phyloP scores from a whole-genome alignment of 2,329 filamentous ascomycete genomes.

The Acephala macrosclerotiorum region DNA sequence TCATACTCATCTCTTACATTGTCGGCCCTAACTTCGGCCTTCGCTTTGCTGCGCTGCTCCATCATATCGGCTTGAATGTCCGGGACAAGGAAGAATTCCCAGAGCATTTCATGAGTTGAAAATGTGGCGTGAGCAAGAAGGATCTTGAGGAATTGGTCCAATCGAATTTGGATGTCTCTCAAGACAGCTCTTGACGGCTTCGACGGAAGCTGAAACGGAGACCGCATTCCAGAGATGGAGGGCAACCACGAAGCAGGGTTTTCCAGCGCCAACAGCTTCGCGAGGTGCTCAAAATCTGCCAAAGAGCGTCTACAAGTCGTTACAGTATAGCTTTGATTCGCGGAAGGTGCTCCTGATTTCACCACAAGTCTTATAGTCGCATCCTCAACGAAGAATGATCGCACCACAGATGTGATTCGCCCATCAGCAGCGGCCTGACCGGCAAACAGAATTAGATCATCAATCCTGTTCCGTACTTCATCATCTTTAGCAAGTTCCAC shows the following conservation, averaged over 20 bases:
- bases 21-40: conserved; percentile 83
- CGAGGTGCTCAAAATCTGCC: conserved; percentile 89
- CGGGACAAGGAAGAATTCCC: conserved; percentile 98
- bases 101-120: conserved; percentile 94
- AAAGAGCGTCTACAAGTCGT: conserved; percentile 92
- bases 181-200: conserved; percentile 88
- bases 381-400: conserved; percentile 97
- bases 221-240: conserved; percentile 76
- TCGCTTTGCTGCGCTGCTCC: conserved; percentile 84
- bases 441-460: conserved; percentile 88
- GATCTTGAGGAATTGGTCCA: conserved; percentile 88
- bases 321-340: conserved; percentile 84
- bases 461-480: conserved; percentile 94
- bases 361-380: conserved; percentile 90
- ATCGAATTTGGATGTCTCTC: conserved; percentile 83
- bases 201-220: conserved; percentile 91
- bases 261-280: conserved; percentile 82
- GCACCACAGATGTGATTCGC: conserved; percentile 89
- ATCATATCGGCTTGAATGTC: conserved; percentile 92
- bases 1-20: conserved; percentile 89
- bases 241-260: conserved; percentile 97
- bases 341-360: conserved; percentile 90
- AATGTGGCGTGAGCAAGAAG: conserved; percentile 91
- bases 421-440: conserved; percentile 75
- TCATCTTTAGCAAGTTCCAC: conserved; percentile 98